Base-by-base conservation (phyloP, 2,329 filamentous ascomycete species). In the Aspergillus fumigatiaffinis region DNA sequence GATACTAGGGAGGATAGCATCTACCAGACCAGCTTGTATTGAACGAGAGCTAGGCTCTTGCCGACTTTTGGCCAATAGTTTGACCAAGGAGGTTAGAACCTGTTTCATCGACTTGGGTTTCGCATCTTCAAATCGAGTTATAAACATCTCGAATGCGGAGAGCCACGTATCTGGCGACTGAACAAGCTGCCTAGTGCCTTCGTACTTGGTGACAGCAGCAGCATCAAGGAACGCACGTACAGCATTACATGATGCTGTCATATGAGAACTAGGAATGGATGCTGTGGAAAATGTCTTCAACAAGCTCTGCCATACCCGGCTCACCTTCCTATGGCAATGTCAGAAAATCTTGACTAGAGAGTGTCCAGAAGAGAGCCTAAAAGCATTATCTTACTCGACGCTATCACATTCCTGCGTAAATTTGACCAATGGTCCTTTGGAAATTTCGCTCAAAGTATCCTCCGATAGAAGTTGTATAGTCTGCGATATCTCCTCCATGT, bases 71-170 rank as follows among this genome's bases (percentile, higher is more conserved):
- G 59, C 67, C 50, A 76, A 56, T 10, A 75, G 70, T 21, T 64
- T 71, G 41, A 68, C 67, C 55, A 80, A 56, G n/a, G 75, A 74
- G 52, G 70, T 66, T 51, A 80, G 58, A 1, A 80, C 68, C 57
- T 78, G 76, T 61, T 75, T 76, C 65, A 79, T 71, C 23, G 77
- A 73, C 63, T 78, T 80, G 23, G 74, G 71, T 52, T 75, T 77
- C 7, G 71, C 68, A 60, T 76, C 73, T 57, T 77, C 74, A 60
- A 74, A 79, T 32, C 73, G 71, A 55, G 66, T 67, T 52, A 79
- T 64, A 48, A 71, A 76, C 28, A 73, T 64, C 21, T 76, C 68
- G 52, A 78, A 78, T 17, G 75, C 66, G 23, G 71, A 64, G 21
- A 73, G 59, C 77, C 77, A 80, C 28, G 65, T 71, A 17, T 68